These are phyloP conservation scores for Coemansia sp. DNA, from an alignment of 192 early-diverging fungal species.

Conservation along the genomic window DNA sequence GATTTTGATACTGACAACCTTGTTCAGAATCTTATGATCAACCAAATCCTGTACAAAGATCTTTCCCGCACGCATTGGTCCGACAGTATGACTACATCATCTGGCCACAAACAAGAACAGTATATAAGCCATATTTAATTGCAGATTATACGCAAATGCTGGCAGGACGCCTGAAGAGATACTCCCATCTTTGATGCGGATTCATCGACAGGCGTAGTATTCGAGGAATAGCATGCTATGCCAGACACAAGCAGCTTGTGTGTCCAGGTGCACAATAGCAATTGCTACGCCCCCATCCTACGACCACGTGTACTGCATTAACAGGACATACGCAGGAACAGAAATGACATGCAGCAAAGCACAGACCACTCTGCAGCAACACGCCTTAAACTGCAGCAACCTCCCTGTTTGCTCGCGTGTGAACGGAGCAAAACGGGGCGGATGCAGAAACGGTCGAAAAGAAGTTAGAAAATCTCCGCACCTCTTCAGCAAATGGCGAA, in stretches of 20 bases:
- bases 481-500: not conserved
- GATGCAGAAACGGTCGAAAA: not conserved
- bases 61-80: slow-evolving; percentile 96
- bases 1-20: slow-evolving; percentile 64
- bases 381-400: not conserved
- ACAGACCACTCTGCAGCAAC: not conserved
- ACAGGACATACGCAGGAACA: not conserved
- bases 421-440: not conserved
- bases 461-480: not conserved
- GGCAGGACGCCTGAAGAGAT: not conserved
- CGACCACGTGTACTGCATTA: not conserved
- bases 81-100: slow-evolving; percentile 75
- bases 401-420: not conserved
- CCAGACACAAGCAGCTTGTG: not conserved
- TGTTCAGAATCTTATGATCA: slow-evolving; percentile 63
- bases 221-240: not conserved
- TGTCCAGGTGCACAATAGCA: not conserved
- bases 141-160: not conserved
- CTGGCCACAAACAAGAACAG: not conserved
- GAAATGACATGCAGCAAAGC: not conserved
- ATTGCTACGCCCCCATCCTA: not conserved
- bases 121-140: not conserved
- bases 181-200: not conserved
- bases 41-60: slow-evolving; percentile 89
- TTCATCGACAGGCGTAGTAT: not conserved